phyloP scores from a whole-genome alignment of 495 filamentous ascomycete genomes.

The Evernia prunastri region DNA sequence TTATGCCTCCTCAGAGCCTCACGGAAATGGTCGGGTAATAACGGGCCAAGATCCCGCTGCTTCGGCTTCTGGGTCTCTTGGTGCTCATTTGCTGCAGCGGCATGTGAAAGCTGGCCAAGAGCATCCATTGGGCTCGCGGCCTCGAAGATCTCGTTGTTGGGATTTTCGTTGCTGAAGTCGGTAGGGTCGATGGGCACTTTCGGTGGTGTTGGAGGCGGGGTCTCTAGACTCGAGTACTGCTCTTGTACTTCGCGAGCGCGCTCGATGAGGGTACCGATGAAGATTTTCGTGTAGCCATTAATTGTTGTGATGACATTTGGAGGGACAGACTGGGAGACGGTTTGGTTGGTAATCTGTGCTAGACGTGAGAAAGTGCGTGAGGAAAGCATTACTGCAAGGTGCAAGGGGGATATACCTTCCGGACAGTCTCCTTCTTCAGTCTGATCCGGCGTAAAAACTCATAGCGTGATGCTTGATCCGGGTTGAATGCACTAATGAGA shows the following conservation, averaged over 20 bases:
- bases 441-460: slow-evolving; percentile 66
- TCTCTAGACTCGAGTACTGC: slow-evolving; percentile 43
- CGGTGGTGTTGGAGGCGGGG: slow-evolving; percentile 32
- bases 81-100: background rate
- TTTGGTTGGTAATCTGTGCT: slow-evolving; percentile 69
- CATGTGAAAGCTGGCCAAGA: background rate
- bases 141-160: slow-evolving; percentile 18
- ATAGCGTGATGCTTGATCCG: slow-evolving; percentile 63
- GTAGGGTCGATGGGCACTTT: slow-evolving; percentile 20
- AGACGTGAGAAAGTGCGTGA: background rate
- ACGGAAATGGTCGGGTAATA: slow-evolving; percentile 75
- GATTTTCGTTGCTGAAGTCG: slow-evolving; percentile 16
- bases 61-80: slow-evolving; percentile 17
- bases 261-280: slow-evolving; percentile 77
- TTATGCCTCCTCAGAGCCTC: slow-evolving; percentile 72
- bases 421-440: slow-evolving; percentile 55
- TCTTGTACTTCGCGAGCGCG: slow-evolving; percentile 69
- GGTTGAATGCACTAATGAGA: slow-evolving; percentile 61
- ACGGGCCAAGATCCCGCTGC: slow-evolving; percentile 56
- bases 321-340: slow-evolving; percentile 80
- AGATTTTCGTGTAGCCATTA: slow-evolving; percentile 75
- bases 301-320: slow-evolving; percentile 71
- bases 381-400: background rate
- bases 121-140: slow-evolving; percentile 6
- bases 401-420: slow-evolving; percentile 28